Evolutionary conservation across 805 yeast genomes (phyloP).

Genomic region (Saturnispora zaruensis): DNA sequence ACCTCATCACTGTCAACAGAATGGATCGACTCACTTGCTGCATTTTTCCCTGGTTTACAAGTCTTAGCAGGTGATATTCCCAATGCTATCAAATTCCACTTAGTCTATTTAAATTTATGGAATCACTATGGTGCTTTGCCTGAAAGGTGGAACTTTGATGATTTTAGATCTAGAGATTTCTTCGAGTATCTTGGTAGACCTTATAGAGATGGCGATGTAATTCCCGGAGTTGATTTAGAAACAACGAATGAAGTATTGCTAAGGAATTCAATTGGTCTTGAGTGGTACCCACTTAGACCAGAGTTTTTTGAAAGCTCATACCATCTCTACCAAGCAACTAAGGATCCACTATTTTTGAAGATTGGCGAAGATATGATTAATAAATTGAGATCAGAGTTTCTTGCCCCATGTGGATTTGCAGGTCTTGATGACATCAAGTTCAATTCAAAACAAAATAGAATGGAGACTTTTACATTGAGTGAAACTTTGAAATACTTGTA

Average conservation of each 20-base stretch:
- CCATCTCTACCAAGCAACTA: conserved; percentile 72
- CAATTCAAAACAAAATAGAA: conserved; percentile 61
- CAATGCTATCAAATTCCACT: conserved; percentile 56
- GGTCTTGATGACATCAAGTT: conserved; percentile 63
- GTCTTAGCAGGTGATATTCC: conserved; percentile 67
- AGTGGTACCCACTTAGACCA: conserved; percentile 92
- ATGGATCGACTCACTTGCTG: conserved; percentile 84
- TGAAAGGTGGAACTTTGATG: conserved; percentile 65
- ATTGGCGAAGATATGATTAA: conserved; percentile 61
- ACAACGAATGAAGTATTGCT: conserved; percentile 21
- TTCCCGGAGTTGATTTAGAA: conserved; percentile 17
- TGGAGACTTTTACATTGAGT: conserved; percentile 86
- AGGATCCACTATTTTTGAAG: conserved; percentile 72
- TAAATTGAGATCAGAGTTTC: conserved; percentile 44
- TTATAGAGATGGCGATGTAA: conserved; percentile 16
- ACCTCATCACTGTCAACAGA: conserved; percentile 42
- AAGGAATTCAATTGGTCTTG: conserved; percentile 43
- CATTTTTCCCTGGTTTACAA: conserved; percentile 82
- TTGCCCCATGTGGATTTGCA: conserved; percentile 69
- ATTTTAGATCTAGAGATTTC: conserved; percentile 17
- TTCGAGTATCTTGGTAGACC: conserved; percentile 10
- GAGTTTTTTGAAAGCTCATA: conserved; percentile 88
- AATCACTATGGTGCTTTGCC: conserved; percentile 73
- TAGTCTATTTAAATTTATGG: conserved; percentile 69
- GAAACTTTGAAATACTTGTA: conserved; percentile 83